phyloP scores from a whole-genome alignment of 768 basidiomycete genomes.

The Termitomyces sp. region DNA sequence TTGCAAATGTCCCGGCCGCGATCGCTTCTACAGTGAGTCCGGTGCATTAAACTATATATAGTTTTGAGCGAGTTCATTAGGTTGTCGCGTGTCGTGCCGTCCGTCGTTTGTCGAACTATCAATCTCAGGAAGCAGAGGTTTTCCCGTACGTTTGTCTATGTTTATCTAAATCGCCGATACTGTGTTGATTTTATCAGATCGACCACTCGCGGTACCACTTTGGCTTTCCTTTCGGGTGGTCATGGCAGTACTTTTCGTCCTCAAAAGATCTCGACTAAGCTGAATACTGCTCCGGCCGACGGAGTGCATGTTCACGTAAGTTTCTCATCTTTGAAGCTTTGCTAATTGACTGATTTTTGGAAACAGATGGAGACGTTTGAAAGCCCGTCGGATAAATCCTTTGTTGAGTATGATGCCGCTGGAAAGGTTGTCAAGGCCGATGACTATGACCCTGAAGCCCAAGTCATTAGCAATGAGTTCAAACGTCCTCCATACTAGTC shows the following conservation, averaged over 20 bases:
- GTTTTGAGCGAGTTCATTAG: conserved; percentile 24
- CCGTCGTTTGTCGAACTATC: conserved; percentile 60
- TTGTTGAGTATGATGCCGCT: conserved; percentile 49
- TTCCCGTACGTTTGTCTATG: conserved; percentile 39
- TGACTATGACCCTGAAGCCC: conserved; percentile 53
- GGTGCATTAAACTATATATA: neutral
- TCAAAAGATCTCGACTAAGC: conserved; percentile 29
- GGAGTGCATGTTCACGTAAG: conserved; percentile 59
- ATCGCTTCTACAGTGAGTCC: conserved; percentile 56
- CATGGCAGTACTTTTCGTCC: conserved; percentile 19
- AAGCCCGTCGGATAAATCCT: conserved; percentile 36
- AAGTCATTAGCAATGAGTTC: conserved; percentile 55
- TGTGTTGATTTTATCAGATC: conserved; percentile 13
- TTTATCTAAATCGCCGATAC: neutral
- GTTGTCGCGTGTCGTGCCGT: conserved; percentile 58
- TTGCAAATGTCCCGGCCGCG: conserved; percentile 68
- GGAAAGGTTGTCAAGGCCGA: conserved; percentile 43
- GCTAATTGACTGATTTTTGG: neutral
- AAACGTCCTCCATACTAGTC: conserved; percentile 47
- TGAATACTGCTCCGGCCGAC: conserved; percentile 31
- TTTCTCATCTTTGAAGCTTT: neutral
- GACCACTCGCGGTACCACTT: conserved; percentile 46
- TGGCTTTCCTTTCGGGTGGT: conserved; percentile 51
- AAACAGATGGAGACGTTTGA: conserved; percentile 66
- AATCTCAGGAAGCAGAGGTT: conserved; percentile 40